Evolutionary conservation across 2,329 filamentous ascomycete species (phyloP).

Genomic region (Fusarium udum): DNA sequence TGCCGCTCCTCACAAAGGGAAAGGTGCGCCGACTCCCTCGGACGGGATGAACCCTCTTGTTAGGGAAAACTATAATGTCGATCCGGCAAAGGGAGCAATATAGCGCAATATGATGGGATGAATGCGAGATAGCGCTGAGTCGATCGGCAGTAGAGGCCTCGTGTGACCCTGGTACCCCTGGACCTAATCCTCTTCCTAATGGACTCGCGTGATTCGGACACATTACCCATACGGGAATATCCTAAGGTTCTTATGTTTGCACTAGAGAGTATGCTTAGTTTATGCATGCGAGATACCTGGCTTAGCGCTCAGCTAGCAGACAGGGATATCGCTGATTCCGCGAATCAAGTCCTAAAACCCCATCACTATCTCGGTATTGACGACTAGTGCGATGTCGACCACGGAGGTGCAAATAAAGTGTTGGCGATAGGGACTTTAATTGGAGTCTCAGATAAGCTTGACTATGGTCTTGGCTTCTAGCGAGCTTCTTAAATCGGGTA

Average conservation of each 20-base stretch:
- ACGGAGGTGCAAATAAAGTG: neutral
- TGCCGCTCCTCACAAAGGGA: constrained; percentile 1
- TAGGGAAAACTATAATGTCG: neutral
- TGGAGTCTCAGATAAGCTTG: constrained; percentile 4
- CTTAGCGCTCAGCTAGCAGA: constrained; percentile 7
- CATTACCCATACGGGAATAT: constrained; percentile 25
- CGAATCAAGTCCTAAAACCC: constrained; percentile 4
- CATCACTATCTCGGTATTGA: constrained; percentile 15
- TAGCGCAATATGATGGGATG: neutral
- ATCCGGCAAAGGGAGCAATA: constrained; percentile 5
- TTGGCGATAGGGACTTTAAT: neutral
- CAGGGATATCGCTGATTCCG: constrained; percentile 10
- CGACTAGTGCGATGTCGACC: constrained; percentile 16
- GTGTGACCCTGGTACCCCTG: constrained; percentile 15
- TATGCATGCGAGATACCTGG: constrained; percentile 19
- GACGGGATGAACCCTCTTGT: neutral
- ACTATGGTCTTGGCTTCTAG: neutral
- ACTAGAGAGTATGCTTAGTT: constrained; percentile 28
- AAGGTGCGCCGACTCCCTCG: neutral
- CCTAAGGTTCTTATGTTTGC: constrained; percentile 22
- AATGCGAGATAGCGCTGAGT: neutral
- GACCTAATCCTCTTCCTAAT: neutral
- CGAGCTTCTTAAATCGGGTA: constrained; percentile 12
- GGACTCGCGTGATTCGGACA: constrained; percentile 22
- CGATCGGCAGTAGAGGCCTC: constrained; percentile 12